Base-by-base conservation (phyloP, 2,329 filamentous ascomycete species). In the Parastagonospora nodorum region DNA sequence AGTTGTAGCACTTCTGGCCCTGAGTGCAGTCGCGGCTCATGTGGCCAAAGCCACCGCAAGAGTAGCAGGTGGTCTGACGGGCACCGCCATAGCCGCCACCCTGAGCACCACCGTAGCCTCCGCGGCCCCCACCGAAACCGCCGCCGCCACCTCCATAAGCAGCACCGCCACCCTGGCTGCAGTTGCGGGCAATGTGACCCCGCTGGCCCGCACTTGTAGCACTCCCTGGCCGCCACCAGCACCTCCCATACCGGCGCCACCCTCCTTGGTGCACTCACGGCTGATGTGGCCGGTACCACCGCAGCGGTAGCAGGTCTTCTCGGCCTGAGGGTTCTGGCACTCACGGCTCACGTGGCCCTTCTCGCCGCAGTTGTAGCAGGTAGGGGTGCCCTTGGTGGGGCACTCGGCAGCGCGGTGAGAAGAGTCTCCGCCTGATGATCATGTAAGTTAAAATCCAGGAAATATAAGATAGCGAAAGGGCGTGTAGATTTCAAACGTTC, bases 1-100 rank as follows among this genome's bases (percentile, higher is more conserved):
- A 97, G 86, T 97, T 97, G 87, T 97, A 99, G 88, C 94, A 99
- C 84, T 97, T 97, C 83, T 95, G 93, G 71, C 94, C 94, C 77
- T 97, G 95, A 68, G 93, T 95, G 80, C 94, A 99, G 80, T 97
- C 94, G 83, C 92, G 89, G 74, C 90, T 92, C 89, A 96, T 93
- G 82, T 99, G 94, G 71, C 93, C 93, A 74, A 91, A 92, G 63
- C 94, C 94, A 67, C 94, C 94, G 80, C 94, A 97, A 38, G 92
- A 96, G 84, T 97, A 99, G 88, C 94, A 97, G 67, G 92, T 97
- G 48, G 71, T 73, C 63, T 72, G 69, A 50, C 73, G 71, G 36
- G 67, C 65, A 57, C 82, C 76, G 45, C 72, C 70, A 54, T 67
- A 73, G 47, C 71, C 78, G 47, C 71, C 78, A 63, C 80, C 79